Evolutionary conservation across 2,329 filamentous ascomycete species (phyloP).

Genomic region (Colletotrichum nymphaeae): DNA sequence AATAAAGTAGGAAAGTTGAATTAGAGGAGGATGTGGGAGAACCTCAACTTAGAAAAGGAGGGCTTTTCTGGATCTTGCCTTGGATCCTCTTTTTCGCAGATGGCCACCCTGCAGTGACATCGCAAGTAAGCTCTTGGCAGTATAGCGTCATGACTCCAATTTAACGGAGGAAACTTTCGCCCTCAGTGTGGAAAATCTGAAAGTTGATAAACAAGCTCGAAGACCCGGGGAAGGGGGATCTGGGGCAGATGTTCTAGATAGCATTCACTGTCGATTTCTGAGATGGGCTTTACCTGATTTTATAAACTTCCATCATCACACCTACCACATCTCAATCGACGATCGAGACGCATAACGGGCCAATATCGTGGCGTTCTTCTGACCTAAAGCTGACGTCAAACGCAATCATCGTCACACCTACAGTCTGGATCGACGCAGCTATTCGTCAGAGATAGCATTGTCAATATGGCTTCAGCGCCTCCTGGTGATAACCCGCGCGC

Average conservation of each 20-base stretch:
- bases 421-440: background rate
- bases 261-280: background rate
- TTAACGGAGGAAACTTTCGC: background rate
- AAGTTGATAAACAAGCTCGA: too few relatives aligned
- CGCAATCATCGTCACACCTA: background rate
- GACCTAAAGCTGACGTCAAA: background rate
- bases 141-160: conserved; percentile 27
- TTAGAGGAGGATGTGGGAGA: background rate
- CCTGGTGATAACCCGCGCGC: background rate
- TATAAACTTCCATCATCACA: background rate
- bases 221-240: background rate
- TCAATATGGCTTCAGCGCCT: conserved; percentile 1
- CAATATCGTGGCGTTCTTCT: background rate
- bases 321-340: background rate
- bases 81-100: background rate
- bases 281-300: background rate
- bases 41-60: background rate
- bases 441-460: background rate
- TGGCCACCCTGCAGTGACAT: background rate
- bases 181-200: too few relatives aligned
- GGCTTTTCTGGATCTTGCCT: background rate
- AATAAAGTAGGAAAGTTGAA: background rate
- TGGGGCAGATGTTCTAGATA: background rate
- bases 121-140: background rate
- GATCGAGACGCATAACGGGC: background rate